A percentile compares a stretch with the other conserved stretches of the same genome.
Evolutionary conservation across 805 yeast species (phyloP).

Genomic region (Kluyveromyces dobzhanskii): DNA sequence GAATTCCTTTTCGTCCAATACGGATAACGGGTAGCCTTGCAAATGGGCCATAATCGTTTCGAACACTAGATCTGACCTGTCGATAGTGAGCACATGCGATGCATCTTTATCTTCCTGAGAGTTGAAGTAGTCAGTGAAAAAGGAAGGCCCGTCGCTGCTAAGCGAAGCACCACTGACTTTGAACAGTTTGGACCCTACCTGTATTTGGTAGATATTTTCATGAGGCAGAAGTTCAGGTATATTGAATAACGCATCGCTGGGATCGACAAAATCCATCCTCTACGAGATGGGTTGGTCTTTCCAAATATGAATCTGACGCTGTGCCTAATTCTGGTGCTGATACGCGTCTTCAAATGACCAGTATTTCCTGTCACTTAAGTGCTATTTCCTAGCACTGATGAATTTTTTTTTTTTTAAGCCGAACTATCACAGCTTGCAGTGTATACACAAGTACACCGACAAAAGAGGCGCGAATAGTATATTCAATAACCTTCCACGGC

Average conservation of each 20-base stretch:
- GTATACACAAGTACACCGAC: no score
- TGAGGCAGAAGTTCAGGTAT: conserved; percentile 56
- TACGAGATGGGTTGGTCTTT: conserved; percentile 15
- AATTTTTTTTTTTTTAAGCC: no score
- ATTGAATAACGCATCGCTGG: neutral
- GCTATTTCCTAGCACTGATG: no score
- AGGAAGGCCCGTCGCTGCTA: conserved; percentile 81
- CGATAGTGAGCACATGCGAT: conserved; percentile 48
- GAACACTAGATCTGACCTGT: conserved; percentile 65
- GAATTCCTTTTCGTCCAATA: conserved; percentile 53
- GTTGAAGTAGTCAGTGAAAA: conserved; percentile 66
- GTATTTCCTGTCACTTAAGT: no score
- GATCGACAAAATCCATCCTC: conserved; percentile 16
- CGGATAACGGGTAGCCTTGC: conserved; percentile 67
- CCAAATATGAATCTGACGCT: neutral
- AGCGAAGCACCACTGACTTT: conserved; percentile 67
- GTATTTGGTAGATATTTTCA: conserved; percentile 58
- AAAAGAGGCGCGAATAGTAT: no score
- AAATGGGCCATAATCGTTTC: conserved; percentile 59
- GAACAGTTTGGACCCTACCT: conserved; percentile 58
- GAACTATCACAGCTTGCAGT: no score
- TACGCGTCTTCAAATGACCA: no score
- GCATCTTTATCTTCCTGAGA: conserved; percentile 12
- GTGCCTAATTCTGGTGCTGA: no score
- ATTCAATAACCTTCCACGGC: no score